Conservation (phyloP, 306 rosid species). For the Cucurbita maxima region DNA sequence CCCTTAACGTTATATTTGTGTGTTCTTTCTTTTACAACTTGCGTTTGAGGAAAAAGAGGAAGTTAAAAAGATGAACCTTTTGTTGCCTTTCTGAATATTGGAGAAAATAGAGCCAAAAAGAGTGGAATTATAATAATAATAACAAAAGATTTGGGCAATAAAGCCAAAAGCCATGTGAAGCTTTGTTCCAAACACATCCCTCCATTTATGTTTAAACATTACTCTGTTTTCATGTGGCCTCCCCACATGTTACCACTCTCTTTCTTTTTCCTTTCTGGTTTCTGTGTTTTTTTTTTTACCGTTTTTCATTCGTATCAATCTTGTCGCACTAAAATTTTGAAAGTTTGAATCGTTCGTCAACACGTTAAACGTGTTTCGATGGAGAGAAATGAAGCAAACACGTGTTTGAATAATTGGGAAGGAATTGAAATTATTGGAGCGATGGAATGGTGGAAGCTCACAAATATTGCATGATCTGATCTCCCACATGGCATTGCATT, state of each 20-base stretch:
- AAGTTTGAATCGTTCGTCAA: not conserved
- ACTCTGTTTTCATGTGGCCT: not conserved
- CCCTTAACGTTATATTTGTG: no score
- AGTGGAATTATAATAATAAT: not conserved
- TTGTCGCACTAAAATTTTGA: no score
- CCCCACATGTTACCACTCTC: not conserved
- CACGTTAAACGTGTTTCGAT: no score
- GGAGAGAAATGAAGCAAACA: not conserved
- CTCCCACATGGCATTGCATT: not conserved
- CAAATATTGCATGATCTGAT: not conserved
- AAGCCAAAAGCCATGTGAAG: not conserved
- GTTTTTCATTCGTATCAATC: not conserved
- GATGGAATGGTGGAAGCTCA: not conserved
- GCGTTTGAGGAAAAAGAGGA: no score
- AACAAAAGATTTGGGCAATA: not conserved
- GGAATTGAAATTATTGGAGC: not conserved
- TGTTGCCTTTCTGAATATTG: not conserved
- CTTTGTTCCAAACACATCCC: not conserved
- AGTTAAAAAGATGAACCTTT: not conserved
- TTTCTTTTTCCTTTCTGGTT: not conserved
- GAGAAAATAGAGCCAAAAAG: not conserved
- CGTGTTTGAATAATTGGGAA: no score
- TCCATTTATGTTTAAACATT: not conserved
- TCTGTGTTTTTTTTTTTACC: no score
- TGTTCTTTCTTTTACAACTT: no score